Evolutionary conservation across 2,329 filamentous ascomycete species (phyloP), one percentile per base, ranked within the genome.

Genomic region (Tolypocladium cylindrosporum): DNA sequence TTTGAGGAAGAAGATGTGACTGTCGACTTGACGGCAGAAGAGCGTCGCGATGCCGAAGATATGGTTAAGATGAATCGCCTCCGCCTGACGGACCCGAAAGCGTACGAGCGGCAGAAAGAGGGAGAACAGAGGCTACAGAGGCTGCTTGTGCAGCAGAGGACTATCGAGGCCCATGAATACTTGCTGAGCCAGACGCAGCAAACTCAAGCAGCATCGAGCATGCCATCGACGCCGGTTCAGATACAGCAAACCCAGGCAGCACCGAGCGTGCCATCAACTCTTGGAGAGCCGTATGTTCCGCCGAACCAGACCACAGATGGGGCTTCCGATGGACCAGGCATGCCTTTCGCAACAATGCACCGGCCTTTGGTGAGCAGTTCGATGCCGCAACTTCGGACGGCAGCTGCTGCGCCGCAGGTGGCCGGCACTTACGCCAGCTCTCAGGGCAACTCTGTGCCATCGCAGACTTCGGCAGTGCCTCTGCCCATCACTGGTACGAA

Each of bases 1-100:
- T 90, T 91, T 62, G 85, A 89, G 62, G 79, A 83, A 62, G 86
- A 91, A 61, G 86, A 88, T 58, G 73, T 85, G 55, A 77, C 78
- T 14, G 67, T 66, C 1, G 64, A 65, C 21, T 70, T 92, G 27
- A 85, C 84, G 0, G 74, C 76, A 0, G 83, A 88, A 55, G 88
- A 91, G 61, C 68, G 76, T 11, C 74, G 72, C 50, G 80, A 85
- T 52, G 83, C 83, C 0, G 75, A 80, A 21, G 61, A 64, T n/a
- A 62, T 72, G 62, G 64, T 71, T 24, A 64, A 67, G n/a, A 37
- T 72, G 59, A 69, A 73, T 43, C 61, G 62, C 3, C 65, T 75
- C 36, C 68, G 72, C 2, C n/a, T 61, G 45, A 67, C 62, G 3
- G 64, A 76, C 36, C 73, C 72, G 1, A 65, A 60, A 11, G 68